Percentiles rank a stretch among this genome's conserved stretches.
Evolutionary conservation across 441 rosid species (phyloP).

Genomic region (Pelargonium australe): DNA sequence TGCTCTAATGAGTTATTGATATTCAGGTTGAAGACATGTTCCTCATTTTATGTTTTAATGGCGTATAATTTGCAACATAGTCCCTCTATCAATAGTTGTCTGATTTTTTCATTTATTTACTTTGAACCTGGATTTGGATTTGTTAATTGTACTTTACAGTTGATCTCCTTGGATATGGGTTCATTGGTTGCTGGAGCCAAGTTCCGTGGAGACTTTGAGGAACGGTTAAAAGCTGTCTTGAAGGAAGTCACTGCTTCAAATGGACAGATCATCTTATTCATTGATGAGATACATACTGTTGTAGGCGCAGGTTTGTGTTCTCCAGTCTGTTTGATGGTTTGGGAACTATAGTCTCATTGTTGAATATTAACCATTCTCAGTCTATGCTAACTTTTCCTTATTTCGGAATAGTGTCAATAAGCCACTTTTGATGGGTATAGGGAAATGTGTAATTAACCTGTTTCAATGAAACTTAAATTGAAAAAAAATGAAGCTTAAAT

Average conservation of each 20-base stretch:
- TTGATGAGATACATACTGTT: slow-evolving; percentile 93
- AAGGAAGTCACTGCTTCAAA: slow-evolving; percentile 80
- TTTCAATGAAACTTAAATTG: not conserved
- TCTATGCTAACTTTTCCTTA: too few relatives aligned
- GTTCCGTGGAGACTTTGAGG: slow-evolving; percentile 97
- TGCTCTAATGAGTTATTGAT: not conserved
- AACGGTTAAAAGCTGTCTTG: slow-evolving; percentile 76
- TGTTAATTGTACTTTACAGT: slow-evolving; percentile 27
- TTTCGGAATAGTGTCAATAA: too few relatives aligned
- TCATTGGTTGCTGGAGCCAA: slow-evolving; percentile 94
- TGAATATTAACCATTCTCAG: not conserved
- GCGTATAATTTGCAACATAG: not conserved
- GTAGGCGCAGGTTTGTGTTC: slow-evolving; percentile 59
- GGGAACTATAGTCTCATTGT: not conserved
- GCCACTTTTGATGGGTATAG: too few relatives aligned
- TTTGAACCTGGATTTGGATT: slow-evolving; percentile 6
- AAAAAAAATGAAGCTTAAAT: not conserved
- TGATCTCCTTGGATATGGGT: slow-evolving; percentile 94
- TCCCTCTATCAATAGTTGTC: not conserved
- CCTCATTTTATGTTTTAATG: not conserved
- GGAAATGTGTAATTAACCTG: not conserved
- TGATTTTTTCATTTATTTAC: not conserved
- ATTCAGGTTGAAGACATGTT: not conserved
- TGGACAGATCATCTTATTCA: slow-evolving; percentile 67
- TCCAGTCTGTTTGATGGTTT: not conserved